phyloP scores from a whole-genome alignment of 148 eudicot species.

The Chenopodium berlandieri region DNA sequence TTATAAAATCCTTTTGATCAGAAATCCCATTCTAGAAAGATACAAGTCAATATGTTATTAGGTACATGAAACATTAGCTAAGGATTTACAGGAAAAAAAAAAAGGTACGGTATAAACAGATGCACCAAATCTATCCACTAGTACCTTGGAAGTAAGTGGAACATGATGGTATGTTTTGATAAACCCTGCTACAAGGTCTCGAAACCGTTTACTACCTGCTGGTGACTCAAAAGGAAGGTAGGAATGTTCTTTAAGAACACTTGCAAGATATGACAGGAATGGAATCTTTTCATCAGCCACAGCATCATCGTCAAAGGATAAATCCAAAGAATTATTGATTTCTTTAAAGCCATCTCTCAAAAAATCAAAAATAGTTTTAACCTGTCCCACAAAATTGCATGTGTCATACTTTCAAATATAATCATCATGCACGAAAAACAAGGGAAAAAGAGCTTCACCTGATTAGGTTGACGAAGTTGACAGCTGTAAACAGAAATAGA shows the following conservation, averaged over 20 bases:
- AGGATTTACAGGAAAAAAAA: neutral
- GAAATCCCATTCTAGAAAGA: neutral
- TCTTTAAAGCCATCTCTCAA: slow-evolving; percentile 77
- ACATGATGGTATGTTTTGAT: slow-evolving; percentile 86
- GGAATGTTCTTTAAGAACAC: slow-evolving; percentile 56
- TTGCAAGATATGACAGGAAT: slow-evolving; percentile 91
- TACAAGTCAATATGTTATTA: neutral
- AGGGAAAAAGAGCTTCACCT: slow-evolving; percentile 39
- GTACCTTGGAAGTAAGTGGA: slow-evolving; percentile 78
- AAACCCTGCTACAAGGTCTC: slow-evolving; percentile 80
- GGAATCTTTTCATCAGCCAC: slow-evolving; percentile 98
- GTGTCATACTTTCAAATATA: slow-evolving; percentile 5
- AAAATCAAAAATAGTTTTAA: slow-evolving; percentile 86
- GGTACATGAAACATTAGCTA: neutral
- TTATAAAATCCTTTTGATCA: neutral
- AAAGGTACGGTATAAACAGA: neutral
- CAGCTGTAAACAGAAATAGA: slow-evolving; percentile 95
- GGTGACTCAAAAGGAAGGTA: slow-evolving; percentile 82
- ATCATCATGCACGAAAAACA: slow-evolving; percentile 7
- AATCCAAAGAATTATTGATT: slow-evolving; percentile 86
- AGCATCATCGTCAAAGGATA: slow-evolving; percentile 87
- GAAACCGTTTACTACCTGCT: slow-evolving; percentile 80
- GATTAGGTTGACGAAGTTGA: slow-evolving; percentile 89
- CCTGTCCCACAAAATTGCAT: slow-evolving; percentile 42
- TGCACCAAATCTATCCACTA: neutral